Base-by-base conservation (phyloP, 2,329 filamentous ascomycete genomes). In the Pestalotiopsis sp. region DNA sequence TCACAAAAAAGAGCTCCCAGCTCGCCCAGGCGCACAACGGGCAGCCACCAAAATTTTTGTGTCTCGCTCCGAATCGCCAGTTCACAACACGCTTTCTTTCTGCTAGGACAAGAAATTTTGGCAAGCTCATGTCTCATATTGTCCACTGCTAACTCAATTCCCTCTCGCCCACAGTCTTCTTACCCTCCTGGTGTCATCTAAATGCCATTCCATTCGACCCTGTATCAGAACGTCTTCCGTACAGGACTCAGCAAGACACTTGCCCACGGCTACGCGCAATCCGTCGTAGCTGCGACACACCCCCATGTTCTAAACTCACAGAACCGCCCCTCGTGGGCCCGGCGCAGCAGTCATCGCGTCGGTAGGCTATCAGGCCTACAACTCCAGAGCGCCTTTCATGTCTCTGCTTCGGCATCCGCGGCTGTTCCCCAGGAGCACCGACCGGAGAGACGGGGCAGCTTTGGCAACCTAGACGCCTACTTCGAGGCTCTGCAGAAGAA, bases 191-290 rank as follows among this genome's bases (percentile, higher is more conserved):
- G 91, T 80, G 85, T 88, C 81, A 90, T 88, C 93, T 97, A 97
- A 97, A 98, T 98, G 95, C 90, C 89, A 83, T 89, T 90, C 78
- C 91, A 90, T 82, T 90, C 88, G 72, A 88, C 87, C 79, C 84
- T 91, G 73, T 91, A 90, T 83, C 87, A 89, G 84, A 91, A 88
- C 86, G 93, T 98, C 87, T 94, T 97, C 90, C 95, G 96, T 87
- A 93, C 95, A 88, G 95, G 93, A 92, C 92, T 98, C 84, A 91
- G 93, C 80, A 98, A 98, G 86, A 94, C 95, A 78, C 92, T 98
- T 82, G 95, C 94, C 81, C 94, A 98, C 89, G 95, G 95, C 84
- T 98, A 98, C 88, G 95, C 95, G 76, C 95, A 98, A 82, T 97
- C 95, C 72, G 92, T 98, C 83, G 94, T 99, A 84, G 96, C 96